Conservation (phyloP, 495 filamentous ascomycete genomes). For the Penicillium simplicissimum region DNA sequence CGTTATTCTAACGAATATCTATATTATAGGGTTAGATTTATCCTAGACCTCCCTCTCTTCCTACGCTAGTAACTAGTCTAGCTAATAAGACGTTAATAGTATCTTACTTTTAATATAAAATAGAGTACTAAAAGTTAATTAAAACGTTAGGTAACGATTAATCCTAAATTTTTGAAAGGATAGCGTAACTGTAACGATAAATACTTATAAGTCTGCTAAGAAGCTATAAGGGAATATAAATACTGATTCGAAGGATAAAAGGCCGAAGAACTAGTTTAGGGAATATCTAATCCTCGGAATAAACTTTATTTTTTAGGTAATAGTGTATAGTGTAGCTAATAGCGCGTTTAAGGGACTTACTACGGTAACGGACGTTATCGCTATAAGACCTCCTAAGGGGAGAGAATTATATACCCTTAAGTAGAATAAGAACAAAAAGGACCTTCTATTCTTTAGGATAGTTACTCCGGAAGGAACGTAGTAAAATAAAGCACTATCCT, state of each 20-base stretch:
- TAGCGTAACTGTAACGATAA: background rate
- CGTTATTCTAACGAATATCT: no score
- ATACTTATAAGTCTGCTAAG: background rate
- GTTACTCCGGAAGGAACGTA: background rate
- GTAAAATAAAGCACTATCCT: background rate
- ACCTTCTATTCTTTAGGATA: background rate
- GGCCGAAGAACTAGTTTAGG: background rate
- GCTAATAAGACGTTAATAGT: background rate
- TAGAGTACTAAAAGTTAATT: background rate
- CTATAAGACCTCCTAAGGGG: conserved; percentile 15
- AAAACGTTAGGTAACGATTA: background rate
- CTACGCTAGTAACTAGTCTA: no score
- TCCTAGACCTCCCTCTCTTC: no score
- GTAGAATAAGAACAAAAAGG: background rate
- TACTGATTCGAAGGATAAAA: background rate
- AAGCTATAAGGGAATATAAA: background rate
- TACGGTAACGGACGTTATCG: conserved; percentile 20
- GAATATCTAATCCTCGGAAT: background rate
- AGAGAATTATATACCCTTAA: conserved; percentile 23
- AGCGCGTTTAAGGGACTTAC: conserved; percentile 26
- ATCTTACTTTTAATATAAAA: background rate
- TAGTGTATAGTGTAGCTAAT: conserved; percentile 23
- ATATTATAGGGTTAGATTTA: no score
- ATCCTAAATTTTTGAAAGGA: background rate
- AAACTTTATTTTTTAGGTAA: background rate